Base-by-base conservation (phyloP, 208 protist species). In the Wallacemonas sp. region DNA sequence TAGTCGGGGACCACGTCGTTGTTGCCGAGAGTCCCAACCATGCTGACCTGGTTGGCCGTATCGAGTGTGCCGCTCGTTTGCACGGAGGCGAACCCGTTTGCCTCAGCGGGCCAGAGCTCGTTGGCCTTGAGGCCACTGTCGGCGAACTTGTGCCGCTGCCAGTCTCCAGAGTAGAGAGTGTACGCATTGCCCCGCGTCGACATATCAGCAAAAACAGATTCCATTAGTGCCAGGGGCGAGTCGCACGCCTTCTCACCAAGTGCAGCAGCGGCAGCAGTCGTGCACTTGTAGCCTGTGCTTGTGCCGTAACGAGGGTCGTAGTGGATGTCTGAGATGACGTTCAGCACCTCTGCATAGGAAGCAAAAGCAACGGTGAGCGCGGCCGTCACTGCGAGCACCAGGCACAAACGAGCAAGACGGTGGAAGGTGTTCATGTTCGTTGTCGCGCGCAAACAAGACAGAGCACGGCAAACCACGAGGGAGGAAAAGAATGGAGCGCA, bases 1-100 rank as follows among this genome's bases (percentile, higher is more conserved):
- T 93, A 92, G 66, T 93, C 72, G 17, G 82, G 82, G 17, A 86
- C 72, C 28, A 93, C 53, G 59, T 96, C 90, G 33, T 92, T 92
- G 69, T 96, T 96, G 30, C 90, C 90, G 22, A 90, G 17, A 15
- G 71, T 61, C 34, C 45, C 65, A 24, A 70, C 39, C 33, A 94
- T 72, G 21, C 34, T 59, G 17, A 70, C 53, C 51, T 58, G 51
- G n/a, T 31, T 31, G 30, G 15, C 19, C 14, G 17, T 21, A 19
- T 38, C 60, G 4, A 72, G 59, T n/a, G 55, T 63, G 24, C 53
- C 68, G 44, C 49, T 60, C 24, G 81, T 65, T 14, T 42, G 51
- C 30, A 69, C 47, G 17, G 28, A 9, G 2, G 38, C 65, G 46
- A 81, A 46, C 0, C n/a, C 30, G 26, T 56, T 15, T 2, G 63